These are phyloP conservation scores for Podila horticola DNA, from an alignment of 192 early-diverging fungal species.

Conservation along the genomic window DNA sequence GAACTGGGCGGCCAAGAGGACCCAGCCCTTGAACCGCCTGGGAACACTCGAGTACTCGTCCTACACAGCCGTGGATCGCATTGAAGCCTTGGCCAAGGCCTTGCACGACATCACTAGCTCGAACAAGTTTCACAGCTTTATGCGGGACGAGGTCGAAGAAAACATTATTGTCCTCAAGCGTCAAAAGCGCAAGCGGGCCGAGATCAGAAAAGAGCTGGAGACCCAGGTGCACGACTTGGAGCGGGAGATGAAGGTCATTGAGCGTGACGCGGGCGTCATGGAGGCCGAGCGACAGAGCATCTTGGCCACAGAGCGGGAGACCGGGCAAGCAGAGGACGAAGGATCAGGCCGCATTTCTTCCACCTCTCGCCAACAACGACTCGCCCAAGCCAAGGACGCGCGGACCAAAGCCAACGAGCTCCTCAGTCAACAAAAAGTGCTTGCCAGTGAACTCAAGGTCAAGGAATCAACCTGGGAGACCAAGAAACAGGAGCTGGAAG, in stretches of 20 bases:
- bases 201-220: constrained; percentile 39
- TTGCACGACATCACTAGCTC: constrained; percentile 41
- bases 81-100: constrained; percentile 42
- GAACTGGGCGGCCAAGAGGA: constrained; percentile 9
- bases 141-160: constrained; percentile 46
- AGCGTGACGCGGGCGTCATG: constrained; percentile 26
- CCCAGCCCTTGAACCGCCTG: constrained; percentile 7
- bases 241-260: constrained; percentile 39
- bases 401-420: constrained; percentile 26
- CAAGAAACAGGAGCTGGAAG: constrained; percentile 36
- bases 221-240: constrained; percentile 30
- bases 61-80: constrained; percentile 27
- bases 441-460: constrained; percentile 26
- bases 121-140: constrained; percentile 36
- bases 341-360: constrained; percentile 8
- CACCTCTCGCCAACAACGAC: constrained; percentile 18
- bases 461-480: constrained; percentile 43
- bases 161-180: constrained; percentile 34
- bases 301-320: constrained; percentile 31
- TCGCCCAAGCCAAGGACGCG: constrained; percentile 42
- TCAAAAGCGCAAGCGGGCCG: constrained; percentile 33
- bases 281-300: constrained; percentile 31
- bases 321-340: constrained; percentile 9
- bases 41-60: constrained; percentile 31
- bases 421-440: constrained; percentile 25